These are phyloP conservation scores for Phycomyces blakesleeanus DNA, from an alignment of 192 early-diverging fungal genomes.

Conservation along the genomic window DNA sequence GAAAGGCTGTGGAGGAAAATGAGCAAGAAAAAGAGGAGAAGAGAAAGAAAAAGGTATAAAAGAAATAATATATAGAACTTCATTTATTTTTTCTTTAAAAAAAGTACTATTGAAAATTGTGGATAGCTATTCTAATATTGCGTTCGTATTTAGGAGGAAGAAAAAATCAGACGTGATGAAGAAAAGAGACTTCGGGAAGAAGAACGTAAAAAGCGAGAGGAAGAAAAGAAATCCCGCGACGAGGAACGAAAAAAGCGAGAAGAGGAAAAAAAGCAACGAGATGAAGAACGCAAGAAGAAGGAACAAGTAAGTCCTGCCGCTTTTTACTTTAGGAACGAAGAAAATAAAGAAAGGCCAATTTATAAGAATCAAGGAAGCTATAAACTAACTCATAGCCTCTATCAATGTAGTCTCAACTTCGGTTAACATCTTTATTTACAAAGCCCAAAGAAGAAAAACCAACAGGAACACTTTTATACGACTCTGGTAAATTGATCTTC, in stretches of 20 bases:
- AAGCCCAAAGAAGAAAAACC: constrained; percentile 39
- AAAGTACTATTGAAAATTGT: no score
- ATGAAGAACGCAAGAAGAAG: constrained; percentile 42
- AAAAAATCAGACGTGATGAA: constrained; percentile 29
- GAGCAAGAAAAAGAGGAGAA: constrained; percentile 22
- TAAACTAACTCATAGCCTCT: not conserved
- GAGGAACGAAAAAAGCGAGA: constrained; percentile 30
- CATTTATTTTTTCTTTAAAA: no score
- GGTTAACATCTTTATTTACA: constrained; percentile 31
- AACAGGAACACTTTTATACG: constrained; percentile 20
- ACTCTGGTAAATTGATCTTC: constrained; percentile 12
- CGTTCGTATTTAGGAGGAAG: constrained; percentile 33
- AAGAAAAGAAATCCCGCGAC: constrained; percentile 32
- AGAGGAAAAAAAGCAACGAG: constrained; percentile 34
- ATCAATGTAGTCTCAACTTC: constrained; percentile 14
- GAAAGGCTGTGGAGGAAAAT: constrained; percentile 20
- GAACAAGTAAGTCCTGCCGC: constrained; percentile 45
- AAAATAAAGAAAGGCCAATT: not conserved
- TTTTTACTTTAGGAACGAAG: no score
- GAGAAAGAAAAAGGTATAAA: constrained; percentile 15
- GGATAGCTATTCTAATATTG: no score
- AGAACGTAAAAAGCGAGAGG: constrained; percentile 17
- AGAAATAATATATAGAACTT: no score
- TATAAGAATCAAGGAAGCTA: no score
- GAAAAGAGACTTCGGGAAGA: constrained; percentile 36